Conservation (phyloP, 805 yeast genomes). For the Priceomyces fermenticarens region DNA sequence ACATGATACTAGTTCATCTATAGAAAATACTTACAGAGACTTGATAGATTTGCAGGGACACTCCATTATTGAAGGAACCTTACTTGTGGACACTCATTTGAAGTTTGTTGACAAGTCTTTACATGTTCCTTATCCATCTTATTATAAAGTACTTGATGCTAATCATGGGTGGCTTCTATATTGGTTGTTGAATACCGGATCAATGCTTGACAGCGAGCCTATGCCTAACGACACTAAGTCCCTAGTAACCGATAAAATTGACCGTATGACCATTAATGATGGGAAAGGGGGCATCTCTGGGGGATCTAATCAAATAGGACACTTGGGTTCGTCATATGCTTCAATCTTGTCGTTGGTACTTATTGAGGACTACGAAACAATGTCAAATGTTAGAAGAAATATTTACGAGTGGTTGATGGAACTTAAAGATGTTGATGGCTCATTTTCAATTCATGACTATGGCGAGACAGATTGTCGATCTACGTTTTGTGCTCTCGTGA, state of each 20-base stretch:
- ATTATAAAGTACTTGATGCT: constrained; percentile 66
- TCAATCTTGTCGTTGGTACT: constrained; percentile 61
- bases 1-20: constrained; percentile 22
- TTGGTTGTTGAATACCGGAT: constrained; percentile 65
- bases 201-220: constrained; percentile 12
- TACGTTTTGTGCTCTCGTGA: constrained; percentile 78
- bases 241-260: constrained; percentile 23
- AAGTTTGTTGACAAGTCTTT: constrained; percentile 42
- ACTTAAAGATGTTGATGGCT: constrained; percentile 68
- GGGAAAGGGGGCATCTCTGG: constrained; percentile 73
- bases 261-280: constrained; percentile 21
- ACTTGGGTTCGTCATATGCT: constrained; percentile 83
- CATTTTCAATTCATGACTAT: constrained; percentile 66
- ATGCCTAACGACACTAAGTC: constrained; percentile 27
- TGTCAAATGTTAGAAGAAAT: constrained; percentile 29
- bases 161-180: constrained; percentile 90
- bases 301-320: constrained; percentile 78
- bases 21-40: constrained; percentile 28
- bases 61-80: constrained; percentile 8
- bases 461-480: constrained; percentile 91
- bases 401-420: constrained; percentile 63
- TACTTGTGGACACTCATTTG: constrained; percentile 35
- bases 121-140: constrained; percentile 45
- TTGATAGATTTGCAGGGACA: constrained; percentile 5
- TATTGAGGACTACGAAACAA: constrained; percentile 35